phyloP scores from a whole-genome alignment of 108 stramenopile genomes.

The Nitzschia inconspicua region DNA sequence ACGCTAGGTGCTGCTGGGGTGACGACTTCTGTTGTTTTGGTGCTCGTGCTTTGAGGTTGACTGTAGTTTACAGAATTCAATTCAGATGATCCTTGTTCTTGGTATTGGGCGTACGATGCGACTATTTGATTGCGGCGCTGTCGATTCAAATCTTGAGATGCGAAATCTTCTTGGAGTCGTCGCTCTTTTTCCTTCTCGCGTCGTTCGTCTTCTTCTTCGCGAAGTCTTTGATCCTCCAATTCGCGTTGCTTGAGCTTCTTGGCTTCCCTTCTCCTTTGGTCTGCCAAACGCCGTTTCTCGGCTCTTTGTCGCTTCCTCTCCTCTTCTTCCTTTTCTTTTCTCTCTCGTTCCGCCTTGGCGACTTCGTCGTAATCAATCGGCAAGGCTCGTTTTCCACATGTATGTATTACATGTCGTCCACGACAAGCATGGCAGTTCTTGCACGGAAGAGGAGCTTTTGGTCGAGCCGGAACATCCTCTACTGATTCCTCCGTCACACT shows the following conservation, averaged over 20 bases:
- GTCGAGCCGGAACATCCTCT: not conserved
- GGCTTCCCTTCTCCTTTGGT: conserved; percentile 45
- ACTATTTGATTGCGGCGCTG: conserved; percentile 11
- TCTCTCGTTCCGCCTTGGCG: conserved; percentile 44
- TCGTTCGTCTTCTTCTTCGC: conserved; percentile 22
- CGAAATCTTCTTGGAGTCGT: conserved; percentile 11
- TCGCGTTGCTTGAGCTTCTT: conserved; percentile 43
- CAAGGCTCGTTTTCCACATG: conserved; percentile 48
- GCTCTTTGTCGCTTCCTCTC: conserved; percentile 31
- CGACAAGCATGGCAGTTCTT: conserved; percentile 43
- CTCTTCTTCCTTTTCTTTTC: conserved; percentile 44
- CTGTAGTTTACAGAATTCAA: conserved; percentile 4
- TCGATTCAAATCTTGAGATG: conserved; percentile 12
- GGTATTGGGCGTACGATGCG: conserved; percentile 14
- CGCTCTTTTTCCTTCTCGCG: conserved; percentile 16
- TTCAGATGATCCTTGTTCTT: not conserved
- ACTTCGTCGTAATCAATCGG: conserved; percentile 62
- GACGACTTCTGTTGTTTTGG: too few relatives aligned
- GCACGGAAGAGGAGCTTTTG: not conserved
- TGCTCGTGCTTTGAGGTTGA: not conserved
- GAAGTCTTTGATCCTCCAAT: conserved; percentile 32
- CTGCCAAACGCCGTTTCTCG: conserved; percentile 51
- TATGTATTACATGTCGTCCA: conserved; percentile 51
- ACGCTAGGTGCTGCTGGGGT: too few relatives aligned
- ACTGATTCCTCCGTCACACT: not conserved